Evolutionary conservation across 441 rosid species (phyloP), one percentile per base, ranked within the genome.

Genomic region (Croton laevigatus): DNA sequence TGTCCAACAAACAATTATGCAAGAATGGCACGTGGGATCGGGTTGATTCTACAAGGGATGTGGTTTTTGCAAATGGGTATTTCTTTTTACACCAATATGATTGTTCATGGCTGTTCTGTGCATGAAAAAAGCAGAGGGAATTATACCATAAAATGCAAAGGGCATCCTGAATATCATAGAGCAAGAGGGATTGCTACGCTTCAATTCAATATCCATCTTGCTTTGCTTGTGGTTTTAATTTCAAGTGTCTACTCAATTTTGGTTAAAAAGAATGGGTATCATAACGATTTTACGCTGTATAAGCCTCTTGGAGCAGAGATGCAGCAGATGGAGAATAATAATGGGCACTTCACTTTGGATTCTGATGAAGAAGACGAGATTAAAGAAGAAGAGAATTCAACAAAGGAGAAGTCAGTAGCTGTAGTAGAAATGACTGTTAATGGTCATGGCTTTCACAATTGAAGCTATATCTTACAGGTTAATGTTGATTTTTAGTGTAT

Each of bases 11-110:
- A 68, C 52, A 23, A 36, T 34, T 81, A 69, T 5, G 83, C 90
- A 0, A 85, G 75, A 73, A 67, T 90, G 65, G 90, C 67, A 9
- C 94, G 97, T 17, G 94, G 91, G 67, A 49, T 90, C 38, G 98
- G 96, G 45, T 62, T 92, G 83, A 74, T 90, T 72, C 77, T 92
- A 80, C 97, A 92, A 74, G 97, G 97, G 14, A 85, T 82, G 3
- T 94, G 99, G 99, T 89, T 92, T 80, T 42, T 90, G 71, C 98
- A 94, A 65, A 91, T 94, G 98, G 89, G 93, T 36, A n/a, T 90
- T 59, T 89, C 97, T 13, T 90, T 94, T 73, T 94, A 78, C 83
- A 79, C 94, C 9, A 71, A 61, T 65, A 76, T 83, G 85, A 82
- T 90, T 13, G 82, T 86, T 71, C 83, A 88, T 42, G 97, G 96